These are phyloP conservation scores for Oidiodendron maius DNA, from an alignment of 495 filamentous ascomycete species.

Conservation along the genomic window DNA sequence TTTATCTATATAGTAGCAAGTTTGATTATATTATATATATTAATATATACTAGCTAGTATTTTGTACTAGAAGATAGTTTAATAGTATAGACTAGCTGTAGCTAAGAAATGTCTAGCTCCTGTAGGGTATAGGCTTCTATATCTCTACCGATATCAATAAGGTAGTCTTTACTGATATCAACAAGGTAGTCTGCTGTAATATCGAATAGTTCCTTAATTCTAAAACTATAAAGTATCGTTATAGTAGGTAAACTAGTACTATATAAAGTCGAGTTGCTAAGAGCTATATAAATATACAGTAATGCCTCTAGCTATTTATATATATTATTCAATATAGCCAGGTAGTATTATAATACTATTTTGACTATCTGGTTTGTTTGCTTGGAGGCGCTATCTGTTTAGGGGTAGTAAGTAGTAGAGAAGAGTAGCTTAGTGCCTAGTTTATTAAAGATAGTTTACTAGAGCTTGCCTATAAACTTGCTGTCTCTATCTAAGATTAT, in stretches of 20 bases:
- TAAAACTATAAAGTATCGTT: neutral
- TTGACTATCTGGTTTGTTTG: neutral
- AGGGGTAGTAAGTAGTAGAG: no score
- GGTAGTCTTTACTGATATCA: no score
- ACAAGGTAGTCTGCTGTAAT: no score
- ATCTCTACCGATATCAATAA: no score
- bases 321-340: neutral
- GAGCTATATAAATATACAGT: neutral
- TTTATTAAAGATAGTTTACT: neutral
- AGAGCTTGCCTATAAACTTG: neutral
- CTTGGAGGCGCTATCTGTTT: neutral
- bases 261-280: neutral
- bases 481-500: neutral
- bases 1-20: neutral
- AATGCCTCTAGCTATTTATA: neutral
- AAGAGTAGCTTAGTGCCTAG: no score
- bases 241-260: no score
- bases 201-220: neutral
- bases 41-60: no score
- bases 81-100: neutral
- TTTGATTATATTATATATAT: no score
- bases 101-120: no score
- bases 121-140: no score
- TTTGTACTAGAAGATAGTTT: neutral
- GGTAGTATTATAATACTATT: neutral